phyloP scores from a whole-genome alignment of 371 early-diverging fungal genomes.

The Mortierella sp. region DNA sequence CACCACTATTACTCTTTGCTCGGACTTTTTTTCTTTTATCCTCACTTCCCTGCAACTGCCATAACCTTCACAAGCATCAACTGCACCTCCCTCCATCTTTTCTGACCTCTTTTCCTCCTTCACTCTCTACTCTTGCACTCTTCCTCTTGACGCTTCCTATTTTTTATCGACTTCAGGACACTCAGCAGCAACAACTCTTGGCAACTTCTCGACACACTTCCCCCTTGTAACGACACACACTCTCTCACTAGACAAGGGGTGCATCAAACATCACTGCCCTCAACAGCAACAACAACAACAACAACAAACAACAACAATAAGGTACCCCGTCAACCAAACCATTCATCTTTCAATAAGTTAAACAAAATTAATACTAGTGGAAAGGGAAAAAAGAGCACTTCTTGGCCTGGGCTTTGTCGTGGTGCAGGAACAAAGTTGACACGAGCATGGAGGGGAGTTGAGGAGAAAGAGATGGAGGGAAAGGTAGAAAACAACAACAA shows the following conservation, averaged over 20 bases:
- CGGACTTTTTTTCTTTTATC: constrained; percentile 5
- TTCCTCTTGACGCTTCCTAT: not conserved
- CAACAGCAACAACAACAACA: too few species aligned
- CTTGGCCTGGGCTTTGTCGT: not conserved
- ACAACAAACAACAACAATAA: constrained; percentile 8
- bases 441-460: not conserved
- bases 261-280: not conserved
- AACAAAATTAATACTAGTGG: not conserved
- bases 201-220: not conserved
- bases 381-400: too few species aligned
- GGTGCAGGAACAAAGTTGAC: constrained; percentile 8
- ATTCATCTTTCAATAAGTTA: not conserved
- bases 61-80: constrained; percentile 3
- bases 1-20: not conserved
- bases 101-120: not conserved
- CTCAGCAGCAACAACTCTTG: not conserved
- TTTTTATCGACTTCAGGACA: not conserved
- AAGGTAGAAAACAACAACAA: not conserved
- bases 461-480: not conserved
- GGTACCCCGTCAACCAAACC: not conserved
- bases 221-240: constrained; percentile 4
- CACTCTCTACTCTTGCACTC: not conserved
- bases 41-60: not conserved
- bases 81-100: constrained; percentile 11
- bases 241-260: not conserved